Evolutionary conservation across 1,284 basidiomycete genomes (phyloP), one percentile per base, ranked within the genome.

Genomic region (Ustilago shanxiensis): DNA sequence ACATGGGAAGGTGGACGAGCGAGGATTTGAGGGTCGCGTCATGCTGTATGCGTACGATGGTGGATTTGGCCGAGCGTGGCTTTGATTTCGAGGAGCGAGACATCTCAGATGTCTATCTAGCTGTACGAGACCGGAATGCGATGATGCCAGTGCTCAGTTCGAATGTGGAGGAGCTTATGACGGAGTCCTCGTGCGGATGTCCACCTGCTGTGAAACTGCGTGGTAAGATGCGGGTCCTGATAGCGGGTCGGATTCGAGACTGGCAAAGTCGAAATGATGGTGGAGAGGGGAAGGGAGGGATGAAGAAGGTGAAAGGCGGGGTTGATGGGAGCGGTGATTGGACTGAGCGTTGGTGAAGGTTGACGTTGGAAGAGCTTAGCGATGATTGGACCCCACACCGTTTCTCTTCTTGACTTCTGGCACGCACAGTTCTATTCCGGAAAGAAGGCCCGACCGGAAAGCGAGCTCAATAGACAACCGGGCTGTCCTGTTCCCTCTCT

Each of bases 1-100:
- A 75, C 51, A 80, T 70, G 49, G 84, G 84, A 13, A 86, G 70
- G 54, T 86, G 81, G 39, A 83, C 84, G 28, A 86, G 76, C 50
- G 81, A 82, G 1, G 81, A 80, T 58, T 78, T 81, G 66, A 86
- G 74, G 4, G 66, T 61, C 11, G 78, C 47, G 60, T 85, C 83
- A 52, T 82, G 70, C 13, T 72, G 78, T 5, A 83, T 59, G 7
- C 74, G 71, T 28, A 73, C 75, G 29, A 61, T 24, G 44, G 75
- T 77, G 33, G 71, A 59, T 55, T 77, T 77, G 60, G 75, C 70
- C 47, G 70, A 71, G 29, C 75, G 62, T n/a, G 57, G 49, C 44
- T 74, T 77, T 20, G 58, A 45, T 39, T 71, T 72, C 52, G 60
- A 69, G 9, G 74, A 65, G 37, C 74, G 60, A 14, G 73, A 72